Percentiles rank a stretch among this genome's conserved stretches.
These are phyloP conservation scores for Epichloe sibirici DNA, from an alignment of 2,329 filamentous ascomycete genomes.

Conservation along the genomic window DNA sequence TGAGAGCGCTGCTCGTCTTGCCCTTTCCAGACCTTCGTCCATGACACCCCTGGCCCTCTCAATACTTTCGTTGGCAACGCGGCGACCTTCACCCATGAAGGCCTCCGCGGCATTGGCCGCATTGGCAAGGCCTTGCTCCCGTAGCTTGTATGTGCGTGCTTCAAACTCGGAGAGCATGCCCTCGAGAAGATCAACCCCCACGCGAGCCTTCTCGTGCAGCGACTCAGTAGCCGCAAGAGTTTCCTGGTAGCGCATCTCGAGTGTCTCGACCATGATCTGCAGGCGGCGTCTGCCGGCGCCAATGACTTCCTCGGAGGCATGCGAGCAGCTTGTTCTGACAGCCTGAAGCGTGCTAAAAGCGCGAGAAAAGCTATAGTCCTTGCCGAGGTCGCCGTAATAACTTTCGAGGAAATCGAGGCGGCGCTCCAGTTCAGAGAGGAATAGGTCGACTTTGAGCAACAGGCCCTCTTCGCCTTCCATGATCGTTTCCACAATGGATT, in stretches of 20 bases:
- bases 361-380: conserved; percentile 73
- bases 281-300: conserved; percentile 75
- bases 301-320: conserved; percentile 81
- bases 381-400: conserved; percentile 74
- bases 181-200: conserved; percentile 79
- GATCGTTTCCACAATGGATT: conserved; percentile 46
- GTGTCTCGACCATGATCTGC: conserved; percentile 81
- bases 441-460: conserved; percentile 59
- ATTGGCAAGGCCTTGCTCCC: conserved; percentile 59
- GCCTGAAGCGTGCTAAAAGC: conserved; percentile 79
- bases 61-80: conserved; percentile 69
- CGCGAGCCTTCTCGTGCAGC: conserved; percentile 80
- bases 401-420: conserved; percentile 80
- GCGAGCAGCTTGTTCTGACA: conserved; percentile 77
- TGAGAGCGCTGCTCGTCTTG: conserved; percentile 68
- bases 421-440: conserved; percentile 74
- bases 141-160: conserved; percentile 63
- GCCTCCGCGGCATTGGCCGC: conserved; percentile 55
- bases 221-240: conserved; percentile 75
- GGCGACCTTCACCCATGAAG: conserved; percentile 65
- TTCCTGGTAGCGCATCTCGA: conserved; percentile 80
- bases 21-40: conserved; percentile 70
- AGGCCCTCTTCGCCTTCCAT: conserved; percentile 52
- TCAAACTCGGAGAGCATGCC: conserved; percentile 79
- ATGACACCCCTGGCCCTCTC: conserved; percentile 63